phyloP scores from a whole-genome alignment of 202 grass and related monocot genomes.

The Thinopyrum obtusiflorum region DNA sequence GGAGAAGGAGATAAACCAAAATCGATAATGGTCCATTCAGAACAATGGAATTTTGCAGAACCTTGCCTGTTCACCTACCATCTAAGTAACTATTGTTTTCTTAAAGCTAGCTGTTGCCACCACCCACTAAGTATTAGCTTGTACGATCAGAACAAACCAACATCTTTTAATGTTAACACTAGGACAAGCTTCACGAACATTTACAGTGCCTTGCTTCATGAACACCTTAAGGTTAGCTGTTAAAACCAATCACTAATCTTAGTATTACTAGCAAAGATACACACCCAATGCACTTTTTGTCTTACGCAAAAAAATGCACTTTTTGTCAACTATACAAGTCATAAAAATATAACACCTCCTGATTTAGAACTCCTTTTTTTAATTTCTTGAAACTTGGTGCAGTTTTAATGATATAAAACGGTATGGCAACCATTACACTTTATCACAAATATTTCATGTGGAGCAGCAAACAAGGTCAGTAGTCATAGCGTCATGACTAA shows the following conservation, averaged over 20 bases:
- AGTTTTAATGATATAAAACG: not conserved
- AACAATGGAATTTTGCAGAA: not conserved
- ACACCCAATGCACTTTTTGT: not conserved
- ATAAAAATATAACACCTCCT: not conserved
- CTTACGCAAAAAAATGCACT: not conserved
- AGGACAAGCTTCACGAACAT: slow-evolving; percentile 13
- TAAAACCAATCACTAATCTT: not conserved
- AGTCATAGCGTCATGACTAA: not conserved
- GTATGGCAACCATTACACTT: not conserved
- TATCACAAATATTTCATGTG: not conserved
- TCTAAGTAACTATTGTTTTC: not conserved
- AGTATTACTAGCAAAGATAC: not conserved
- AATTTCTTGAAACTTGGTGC: not conserved
- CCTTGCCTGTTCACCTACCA: not conserved
- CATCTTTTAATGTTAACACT: not conserved
- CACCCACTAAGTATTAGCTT: not conserved
- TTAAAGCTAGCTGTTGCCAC: not conserved
- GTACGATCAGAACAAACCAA: not conserved
- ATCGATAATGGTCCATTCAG: not conserved
- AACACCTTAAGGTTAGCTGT: not conserved
- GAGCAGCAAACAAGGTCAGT: not conserved
- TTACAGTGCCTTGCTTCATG: not conserved
- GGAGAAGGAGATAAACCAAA: slow-evolving; percentile 6
- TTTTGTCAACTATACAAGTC: not conserved
- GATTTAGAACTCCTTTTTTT: not conserved